Evolutionary conservation across 2,329 filamentous ascomycete species (phyloP).

Genomic region (Diaporthe longicolla): DNA sequence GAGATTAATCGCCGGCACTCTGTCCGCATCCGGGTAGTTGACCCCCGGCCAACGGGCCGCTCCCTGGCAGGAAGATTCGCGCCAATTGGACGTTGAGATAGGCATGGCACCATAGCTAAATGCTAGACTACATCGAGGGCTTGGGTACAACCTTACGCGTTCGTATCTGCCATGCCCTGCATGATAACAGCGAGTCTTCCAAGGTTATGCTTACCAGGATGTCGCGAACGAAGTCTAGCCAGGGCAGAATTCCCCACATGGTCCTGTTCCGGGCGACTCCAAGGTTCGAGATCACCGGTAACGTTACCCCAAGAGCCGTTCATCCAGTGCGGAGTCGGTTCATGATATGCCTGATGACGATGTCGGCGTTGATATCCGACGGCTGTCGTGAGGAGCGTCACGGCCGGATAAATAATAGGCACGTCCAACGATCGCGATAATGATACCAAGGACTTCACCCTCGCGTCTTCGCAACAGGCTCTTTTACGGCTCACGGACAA

Average conservation of each 20-base stretch:
- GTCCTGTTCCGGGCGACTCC: not conserved
- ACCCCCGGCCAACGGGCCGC: conserved; percentile 14
- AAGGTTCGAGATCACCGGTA: conserved; percentile 37
- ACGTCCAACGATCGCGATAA: not conserved
- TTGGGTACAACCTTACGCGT: conserved; percentile 9
- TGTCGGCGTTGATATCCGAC: not conserved
- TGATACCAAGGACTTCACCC: not conserved
- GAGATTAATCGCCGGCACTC: conserved; percentile 18
- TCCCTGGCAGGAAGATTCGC: conserved; percentile 13
- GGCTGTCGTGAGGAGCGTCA: not conserved
- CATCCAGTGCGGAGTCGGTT: conserved; percentile 32
- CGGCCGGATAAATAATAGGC: conserved; percentile 33
- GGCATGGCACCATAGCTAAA: conserved; percentile 18
- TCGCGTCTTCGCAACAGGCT: not conserved
- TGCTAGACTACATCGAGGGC: not conserved
- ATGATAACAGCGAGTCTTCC: conserved; percentile 20
- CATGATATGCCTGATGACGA: conserved; percentile 34
- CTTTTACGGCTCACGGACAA: conserved; percentile 30
- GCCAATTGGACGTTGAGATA: conserved; percentile 12
- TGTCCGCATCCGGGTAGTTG: not conserved
- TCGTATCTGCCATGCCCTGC: conserved; percentile 1
- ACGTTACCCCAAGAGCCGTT: conserved; percentile 38
- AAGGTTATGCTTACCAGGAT: conserved; percentile 2
- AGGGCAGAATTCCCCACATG: conserved; percentile 16
- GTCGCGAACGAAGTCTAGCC: not conserved